Evolutionary conservation across 805 yeast species (phyloP), one percentile per base, ranked within the genome.

Genomic region (Ogataea angusta): DNA sequence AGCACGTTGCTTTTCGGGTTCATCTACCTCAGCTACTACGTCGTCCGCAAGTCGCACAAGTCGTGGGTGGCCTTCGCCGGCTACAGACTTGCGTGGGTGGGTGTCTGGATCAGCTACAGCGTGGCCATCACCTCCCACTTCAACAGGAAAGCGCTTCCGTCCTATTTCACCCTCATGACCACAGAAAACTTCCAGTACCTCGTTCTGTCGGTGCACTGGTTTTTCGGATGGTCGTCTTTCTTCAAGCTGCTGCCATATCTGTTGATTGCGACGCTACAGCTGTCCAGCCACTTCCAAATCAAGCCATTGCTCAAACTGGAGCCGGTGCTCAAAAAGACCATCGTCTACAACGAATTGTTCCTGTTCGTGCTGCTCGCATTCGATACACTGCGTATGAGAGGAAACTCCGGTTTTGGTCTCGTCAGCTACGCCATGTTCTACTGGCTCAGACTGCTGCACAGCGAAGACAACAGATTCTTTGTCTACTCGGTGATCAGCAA

Each of bases 131-230:
- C 72, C 23, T 81, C 82, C 34, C 78, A 77, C 48, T 81, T 80
- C 64, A 80, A 80, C 17, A 66, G 77, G 14, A 65, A 69, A 21
- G 52, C 67, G 5, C 68, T 73, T 38, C 95, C 95, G 6, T 70
- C 80, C 5, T 71, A 78, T 56, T 73, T 74, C 41, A 76, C 80
- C 4, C 66, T 89, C 57, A 56, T 86, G 40, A 80, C 89, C 8
- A 76, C 87, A 17, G 87, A 78, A 50, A 85, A 85, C 58, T 84
- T 84, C 68, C 96, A 87, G 62, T 77, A 75, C 54, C 64, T 80
- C 40, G 46, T 75, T 3, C 61, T 84, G 40, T 75, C 80, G 0
- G 19, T 58, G 3, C 63, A 78, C 14, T 85, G 91, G 91, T 55
- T 77, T 34, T 60, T 82, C 40, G 76, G 82, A 28, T 77, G 85